Evolutionary conservation across 371 early-diverging fungal genomes (phyloP), one percentile per base, ranked within the genome.

Genomic region (Coemansia sp.): DNA sequence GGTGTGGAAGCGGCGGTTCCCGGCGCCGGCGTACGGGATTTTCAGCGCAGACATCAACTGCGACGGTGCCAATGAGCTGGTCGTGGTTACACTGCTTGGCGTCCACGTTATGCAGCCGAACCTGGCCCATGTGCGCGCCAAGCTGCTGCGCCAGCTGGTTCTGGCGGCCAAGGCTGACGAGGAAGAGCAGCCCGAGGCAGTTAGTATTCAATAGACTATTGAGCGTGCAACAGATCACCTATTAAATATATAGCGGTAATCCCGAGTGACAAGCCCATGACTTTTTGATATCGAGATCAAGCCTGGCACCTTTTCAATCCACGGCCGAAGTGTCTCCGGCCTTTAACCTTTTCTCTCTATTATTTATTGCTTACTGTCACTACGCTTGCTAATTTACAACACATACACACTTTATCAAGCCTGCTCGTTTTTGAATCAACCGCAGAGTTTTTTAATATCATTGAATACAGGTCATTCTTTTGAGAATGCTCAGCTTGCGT

Each of bases 1-100:
- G 19, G 78, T 85, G 41, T 90, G 89, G 89, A 83, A 84, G 63
- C 81, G 87, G 40, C 84, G 88, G 44, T 88, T 90, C 71, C 87
- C 89, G 1, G 86, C 88, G 54, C 90, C 91, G 0, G 85, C 87
- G 19, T 91, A 90, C 63, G 84, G 88, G 4, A 86, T 91, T 29
- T 75, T 82, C 2, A 83, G 85, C 65, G 82, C 86, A 4, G 90
- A 91, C 71, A 67, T 91, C 23, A 91, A 91, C 58, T 75, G 83
- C 55, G 90, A 91, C 72, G 89, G 90, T 8, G 66, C 87, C 41
- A 87, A 88, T 59, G 91, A 91, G 66, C 67, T 91, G 13, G 84
- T 89, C 15, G 86, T 91, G 3, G 84, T 84, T 7, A 90, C 90
- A 3, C 84, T 89, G 83, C 84, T 86, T 56, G 91, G 91, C 4